phyloP scores from a whole-genome alignment of 352 stramenopile species.

The Phytophthora ramorum region DNA sequence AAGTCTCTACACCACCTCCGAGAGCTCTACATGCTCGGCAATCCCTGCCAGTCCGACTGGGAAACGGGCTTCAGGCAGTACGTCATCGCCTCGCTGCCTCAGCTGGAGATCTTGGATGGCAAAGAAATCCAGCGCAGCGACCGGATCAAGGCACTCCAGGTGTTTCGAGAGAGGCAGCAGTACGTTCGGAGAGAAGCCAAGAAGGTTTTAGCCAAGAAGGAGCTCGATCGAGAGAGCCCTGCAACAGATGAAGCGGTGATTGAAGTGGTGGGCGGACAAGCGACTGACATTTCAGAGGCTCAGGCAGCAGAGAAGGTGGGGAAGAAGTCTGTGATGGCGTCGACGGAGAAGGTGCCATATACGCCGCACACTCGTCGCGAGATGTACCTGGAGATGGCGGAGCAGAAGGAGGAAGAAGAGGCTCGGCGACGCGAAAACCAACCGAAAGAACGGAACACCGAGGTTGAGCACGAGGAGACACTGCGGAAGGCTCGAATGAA shows the following conservation, averaged over 20 bases:
- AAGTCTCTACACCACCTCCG: conserved; percentile 76
- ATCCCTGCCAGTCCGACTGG: conserved; percentile 89
- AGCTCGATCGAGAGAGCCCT: conserved; percentile 21
- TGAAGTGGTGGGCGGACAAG: conserved; percentile 39
- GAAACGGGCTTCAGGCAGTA: conserved; percentile 77
- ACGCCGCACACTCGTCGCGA: conserved; percentile 68
- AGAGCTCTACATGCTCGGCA: conserved; percentile 96
- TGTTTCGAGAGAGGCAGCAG: conserved; percentile 57
- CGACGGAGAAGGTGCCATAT: conserved; percentile 69
- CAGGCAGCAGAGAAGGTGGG: background rate
- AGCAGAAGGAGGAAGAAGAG: conserved; percentile 94
- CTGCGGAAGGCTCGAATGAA: conserved; percentile 44
- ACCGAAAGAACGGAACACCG: conserved; percentile 87
- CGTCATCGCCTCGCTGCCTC: conserved; percentile 87
- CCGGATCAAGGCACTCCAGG: conserved; percentile 88
- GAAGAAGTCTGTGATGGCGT: conserved; percentile 51
- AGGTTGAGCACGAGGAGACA: conserved; percentile 81
- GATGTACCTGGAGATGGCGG: conserved; percentile 94
- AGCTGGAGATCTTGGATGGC: conserved; percentile 89
- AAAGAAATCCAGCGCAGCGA: conserved; percentile 89
- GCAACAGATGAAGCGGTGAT: conserved; percentile 44
- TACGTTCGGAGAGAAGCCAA: conserved; percentile 44
- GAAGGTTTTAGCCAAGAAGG: conserved; percentile 32
- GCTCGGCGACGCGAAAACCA: conserved; percentile 77
- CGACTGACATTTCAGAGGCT: conserved; percentile 49